Conservation (phyloP, 2,329 filamentous ascomycete genomes). For the Fusarium circinatum region DNA sequence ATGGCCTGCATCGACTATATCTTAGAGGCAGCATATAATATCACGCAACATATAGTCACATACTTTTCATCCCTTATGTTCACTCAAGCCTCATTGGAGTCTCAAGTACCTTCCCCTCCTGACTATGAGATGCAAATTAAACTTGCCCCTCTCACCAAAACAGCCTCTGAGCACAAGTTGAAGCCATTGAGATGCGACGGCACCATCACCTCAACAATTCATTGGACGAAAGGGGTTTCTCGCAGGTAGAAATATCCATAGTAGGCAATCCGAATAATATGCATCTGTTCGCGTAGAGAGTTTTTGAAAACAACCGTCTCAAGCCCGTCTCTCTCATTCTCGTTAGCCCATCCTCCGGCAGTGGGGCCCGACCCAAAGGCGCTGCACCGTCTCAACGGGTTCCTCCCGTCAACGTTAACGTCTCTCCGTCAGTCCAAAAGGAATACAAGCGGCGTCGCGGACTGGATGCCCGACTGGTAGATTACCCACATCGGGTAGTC, state of each 20-base stretch:
- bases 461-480: constrained; percentile 17
- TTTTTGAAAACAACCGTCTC: constrained; percentile 13
- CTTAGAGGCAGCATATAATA: constrained; percentile 6
- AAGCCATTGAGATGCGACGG: constrained; percentile 4
- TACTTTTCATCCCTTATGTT: constrained; percentile 19
- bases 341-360: constrained; percentile 28
- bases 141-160: constrained; percentile 29
- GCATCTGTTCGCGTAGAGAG: constrained; percentile 5
- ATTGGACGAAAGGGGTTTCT: neutral
- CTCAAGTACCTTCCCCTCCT: constrained; percentile 16
- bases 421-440: constrained; percentile 19
- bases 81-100: constrained; percentile 15
- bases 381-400: constrained; percentile 32
- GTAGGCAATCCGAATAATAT: neutral
- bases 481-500: constrained; percentile 34
- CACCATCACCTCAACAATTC: constrained; percentile 11
- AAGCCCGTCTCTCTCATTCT: constrained; percentile 8
- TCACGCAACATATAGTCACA: neutral
- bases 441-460: constrained; percentile 19
- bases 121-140: constrained; percentile 33
- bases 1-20: neutral
- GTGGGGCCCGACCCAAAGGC: constrained; percentile 28
- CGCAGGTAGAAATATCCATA: neutral
- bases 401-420: constrained; percentile 30
- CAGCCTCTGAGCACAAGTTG: constrained; percentile 15